Base-by-base conservation (phyloP, 108 stramenopile species). In the Thalassiosira profunda region DNA sequence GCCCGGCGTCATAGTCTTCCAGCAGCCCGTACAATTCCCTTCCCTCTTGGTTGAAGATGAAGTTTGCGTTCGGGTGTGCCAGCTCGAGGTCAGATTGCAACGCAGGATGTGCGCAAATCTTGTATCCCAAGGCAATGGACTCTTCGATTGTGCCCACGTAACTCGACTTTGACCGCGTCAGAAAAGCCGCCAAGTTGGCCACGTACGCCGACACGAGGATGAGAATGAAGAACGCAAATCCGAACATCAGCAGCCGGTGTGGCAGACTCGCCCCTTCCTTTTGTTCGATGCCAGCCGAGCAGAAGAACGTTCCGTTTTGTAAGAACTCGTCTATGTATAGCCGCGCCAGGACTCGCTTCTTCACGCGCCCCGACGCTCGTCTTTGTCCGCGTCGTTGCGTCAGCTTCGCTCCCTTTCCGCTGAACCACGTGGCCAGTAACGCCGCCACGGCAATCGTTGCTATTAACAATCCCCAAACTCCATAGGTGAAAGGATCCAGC, bases 211-310 rank as follows among this genome's bases (percentile, higher is more conserved):
- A 18, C 26, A 63, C 62, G 6, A 45, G 36, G 15, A 67, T 67
- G 23, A 67, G 8, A 31, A 67, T 67, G 43, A 57, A 67, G 67
- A 67, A 67, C 5, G 55, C 43, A 49, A 56, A 67, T 9, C 67
- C 67, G 36, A 56, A 67, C 67, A 67, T 67, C 12, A 67, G 35
- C 10, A 67, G 11, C 20, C 57, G 56, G 36, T 26, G 18, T 20
- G 67, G 38, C 2, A 67, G 30, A 30, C 53, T 41, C 10, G 67
- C 54, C 12, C 67, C 29, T n/a, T 4, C 23, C 12, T 67, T 45
- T 43, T 67, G 67, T 24, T 57, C 67, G 24, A 67, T 48, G 3
- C 53, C 54, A 23, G 67, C 67, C 34, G 55, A 43, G 17, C 43
- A 67, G 33, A 67, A 57, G 67, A 57, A 67, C 67, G 38, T 55